These are phyloP conservation scores for Ogataea populi-albae DNA, from an alignment of 805 yeast genomes.

Conservation along the genomic window DNA sequence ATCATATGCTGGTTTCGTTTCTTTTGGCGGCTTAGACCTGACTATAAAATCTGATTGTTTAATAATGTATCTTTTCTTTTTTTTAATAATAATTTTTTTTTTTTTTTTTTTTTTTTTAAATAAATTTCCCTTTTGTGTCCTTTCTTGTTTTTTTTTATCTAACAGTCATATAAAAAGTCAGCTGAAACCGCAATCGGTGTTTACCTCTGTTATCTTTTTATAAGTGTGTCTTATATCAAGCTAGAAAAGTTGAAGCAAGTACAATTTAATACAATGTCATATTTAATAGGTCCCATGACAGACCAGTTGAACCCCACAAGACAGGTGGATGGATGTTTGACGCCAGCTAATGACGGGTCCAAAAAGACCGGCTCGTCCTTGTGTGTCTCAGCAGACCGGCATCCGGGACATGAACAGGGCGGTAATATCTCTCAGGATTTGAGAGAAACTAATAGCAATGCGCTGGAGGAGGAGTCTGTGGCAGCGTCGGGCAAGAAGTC, in stretches of 20 bases:
- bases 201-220: conserved; percentile 3
- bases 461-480: neutral
- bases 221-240: conserved; percentile 1
- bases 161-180: conserved; percentile 11
- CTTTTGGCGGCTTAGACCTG: conserved; percentile 3
- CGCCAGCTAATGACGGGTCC: conserved; percentile 19
- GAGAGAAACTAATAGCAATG: neutral
- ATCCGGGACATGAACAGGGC: conserved; percentile 4
- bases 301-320: conserved; percentile 14
- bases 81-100: conserved; percentile 4
- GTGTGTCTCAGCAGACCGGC: neutral
- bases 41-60: conserved; percentile 4
- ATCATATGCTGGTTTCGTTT: conserved; percentile 8
- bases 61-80: conserved; percentile 12
- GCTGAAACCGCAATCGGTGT: conserved; percentile 8
- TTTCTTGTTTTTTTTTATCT: conserved; percentile 6
- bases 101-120: conserved; percentile 8
- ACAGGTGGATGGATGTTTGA: conserved; percentile 27
- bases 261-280: conserved; percentile 12
- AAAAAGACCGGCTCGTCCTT: conserved; percentile 6
- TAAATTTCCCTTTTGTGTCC: conserved; percentile 10
- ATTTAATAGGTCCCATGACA: conserved; percentile 13
- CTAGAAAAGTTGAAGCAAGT: too few species aligned
- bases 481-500: conserved; percentile 5
- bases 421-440: conserved; percentile 7